These are phyloP conservation scores for Mycena capillaripes DNA, from an alignment of 768 basidiomycete genomes.

Conservation along the genomic window DNA sequence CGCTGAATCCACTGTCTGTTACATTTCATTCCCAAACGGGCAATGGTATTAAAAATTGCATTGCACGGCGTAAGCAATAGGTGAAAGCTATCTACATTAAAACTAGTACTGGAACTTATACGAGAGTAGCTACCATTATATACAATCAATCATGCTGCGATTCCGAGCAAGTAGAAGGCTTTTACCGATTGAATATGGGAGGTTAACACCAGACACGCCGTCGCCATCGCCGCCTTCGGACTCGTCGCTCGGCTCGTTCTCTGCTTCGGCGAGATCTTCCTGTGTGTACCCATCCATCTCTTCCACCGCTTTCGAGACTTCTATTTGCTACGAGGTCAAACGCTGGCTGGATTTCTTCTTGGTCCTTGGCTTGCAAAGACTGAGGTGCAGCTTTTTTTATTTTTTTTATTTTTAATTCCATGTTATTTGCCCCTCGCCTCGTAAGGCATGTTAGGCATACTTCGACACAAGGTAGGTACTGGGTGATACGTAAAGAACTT, in stretches of 20 bases:
- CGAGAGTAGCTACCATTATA: background rate
- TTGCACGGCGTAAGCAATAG: background rate
- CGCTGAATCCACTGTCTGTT: background rate
- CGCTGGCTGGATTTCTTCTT: background rate
- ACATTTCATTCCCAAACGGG: background rate
- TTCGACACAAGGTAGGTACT: no score
- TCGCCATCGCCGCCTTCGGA: background rate
- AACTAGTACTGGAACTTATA: no score
- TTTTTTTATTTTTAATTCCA: no score
- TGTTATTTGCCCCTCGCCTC: no score
- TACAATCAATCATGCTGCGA: background rate
- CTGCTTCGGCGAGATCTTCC: slow-evolving; percentile 6
- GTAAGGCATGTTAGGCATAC: no score
- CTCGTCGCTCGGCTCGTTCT: background rate
- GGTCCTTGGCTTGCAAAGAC: background rate
- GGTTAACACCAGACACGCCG: background rate
- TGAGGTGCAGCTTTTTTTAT: background rate
- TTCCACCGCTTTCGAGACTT: background rate
- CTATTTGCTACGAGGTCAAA: background rate
- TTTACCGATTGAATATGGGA: background rate
- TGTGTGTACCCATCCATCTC: background rate
- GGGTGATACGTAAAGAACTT: no score
- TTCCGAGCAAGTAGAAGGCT: background rate
- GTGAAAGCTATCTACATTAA: background rate
- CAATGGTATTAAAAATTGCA: background rate